Percentiles rank a stretch among this genome's conserved stretches.
Evolutionary conservation across 1,139 yeast species (phyloP).

Genomic region (Hansenula sp.): DNA sequence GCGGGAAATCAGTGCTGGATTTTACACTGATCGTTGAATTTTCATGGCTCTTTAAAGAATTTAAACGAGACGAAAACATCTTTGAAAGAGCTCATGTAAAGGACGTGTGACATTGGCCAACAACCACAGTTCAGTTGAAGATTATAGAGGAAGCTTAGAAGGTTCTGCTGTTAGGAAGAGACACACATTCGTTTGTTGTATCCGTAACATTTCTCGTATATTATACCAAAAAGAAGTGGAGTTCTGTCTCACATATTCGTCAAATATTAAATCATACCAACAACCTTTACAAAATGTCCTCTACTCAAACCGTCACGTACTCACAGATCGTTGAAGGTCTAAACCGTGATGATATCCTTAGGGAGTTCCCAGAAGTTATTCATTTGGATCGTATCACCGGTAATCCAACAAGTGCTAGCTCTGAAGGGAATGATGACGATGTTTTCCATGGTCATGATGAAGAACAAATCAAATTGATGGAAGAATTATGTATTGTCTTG

Average conservation of each 20-base stretch:
- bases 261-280: not conserved
- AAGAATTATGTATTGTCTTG: constrained; percentile 90
- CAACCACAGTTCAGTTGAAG: too few species aligned
- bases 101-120: too few species aligned
- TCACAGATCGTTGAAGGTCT: constrained; percentile 51
- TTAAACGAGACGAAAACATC: too few species aligned
- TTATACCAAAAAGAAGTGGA: too few species aligned
- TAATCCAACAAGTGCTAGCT: constrained; percentile 24
- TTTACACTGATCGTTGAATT: not conserved
- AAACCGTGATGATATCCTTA: constrained; percentile 44
- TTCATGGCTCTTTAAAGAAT: too few species aligned
- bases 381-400: constrained; percentile 28
- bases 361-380: constrained; percentile 61
- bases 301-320: constrained; percentile 29
- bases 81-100: too few species aligned
- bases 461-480: constrained; percentile 94
- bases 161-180: too few species aligned
- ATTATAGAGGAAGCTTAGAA: too few species aligned
- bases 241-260: too few species aligned
- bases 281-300: not conserved
- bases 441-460: constrained; percentile 83
- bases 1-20: not conserved
- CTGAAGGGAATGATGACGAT: constrained; percentile 24
- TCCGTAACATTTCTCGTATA: too few species aligned
- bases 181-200: too few species aligned